Evolutionary conservation across 2,329 filamentous ascomycete species (phyloP).

Genomic region (Epichloe elymi): DNA sequence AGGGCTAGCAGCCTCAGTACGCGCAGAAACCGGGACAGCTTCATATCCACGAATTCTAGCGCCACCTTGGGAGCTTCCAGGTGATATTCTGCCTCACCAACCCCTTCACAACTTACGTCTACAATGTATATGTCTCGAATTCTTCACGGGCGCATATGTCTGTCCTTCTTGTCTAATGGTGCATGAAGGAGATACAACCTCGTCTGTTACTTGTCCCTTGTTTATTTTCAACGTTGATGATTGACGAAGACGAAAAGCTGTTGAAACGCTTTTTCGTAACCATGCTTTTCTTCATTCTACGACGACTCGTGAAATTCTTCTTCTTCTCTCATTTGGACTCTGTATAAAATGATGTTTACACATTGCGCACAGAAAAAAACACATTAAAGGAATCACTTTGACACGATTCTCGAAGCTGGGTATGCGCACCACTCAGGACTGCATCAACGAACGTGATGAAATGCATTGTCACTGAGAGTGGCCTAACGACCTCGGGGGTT

Average conservation of each 20-base stretch:
- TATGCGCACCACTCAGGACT: not conserved
- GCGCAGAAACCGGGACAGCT: conserved; percentile 30
- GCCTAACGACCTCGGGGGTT: not conserved
- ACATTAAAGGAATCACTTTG: not conserved
- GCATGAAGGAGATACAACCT: not conserved
- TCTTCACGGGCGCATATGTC: not conserved
- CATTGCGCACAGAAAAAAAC: not conserved
- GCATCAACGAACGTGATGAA: conserved; percentile 2
- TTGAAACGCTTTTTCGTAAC: not conserved
- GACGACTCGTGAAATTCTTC: conserved; percentile 2
- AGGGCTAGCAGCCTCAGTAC: conserved; percentile 33
- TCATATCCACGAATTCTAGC: conserved; percentile 20
- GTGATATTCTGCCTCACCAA: conserved; percentile 23
- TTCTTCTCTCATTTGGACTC: conserved; percentile 1
- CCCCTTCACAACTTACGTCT: conserved; percentile 14
- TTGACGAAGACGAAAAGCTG: conserved; percentile 11
- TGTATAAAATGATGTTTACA: not conserved
- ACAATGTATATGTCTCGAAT: conserved; percentile 7
- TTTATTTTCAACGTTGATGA: conserved; percentile 11
- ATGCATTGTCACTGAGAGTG: conserved; percentile 1
- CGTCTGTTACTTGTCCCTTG: conserved; percentile 7
- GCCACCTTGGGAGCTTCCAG: conserved; percentile 31
- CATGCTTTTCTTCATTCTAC: conserved; percentile 3
- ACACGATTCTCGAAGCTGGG: not conserved
- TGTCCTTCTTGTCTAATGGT: not conserved